A percentile compares a stretch with the other conserved stretches of the same genome.
phyloP scores from a whole-genome alignment of 1,284 basidiomycete species.

The Cryptococcus sp. region DNA sequence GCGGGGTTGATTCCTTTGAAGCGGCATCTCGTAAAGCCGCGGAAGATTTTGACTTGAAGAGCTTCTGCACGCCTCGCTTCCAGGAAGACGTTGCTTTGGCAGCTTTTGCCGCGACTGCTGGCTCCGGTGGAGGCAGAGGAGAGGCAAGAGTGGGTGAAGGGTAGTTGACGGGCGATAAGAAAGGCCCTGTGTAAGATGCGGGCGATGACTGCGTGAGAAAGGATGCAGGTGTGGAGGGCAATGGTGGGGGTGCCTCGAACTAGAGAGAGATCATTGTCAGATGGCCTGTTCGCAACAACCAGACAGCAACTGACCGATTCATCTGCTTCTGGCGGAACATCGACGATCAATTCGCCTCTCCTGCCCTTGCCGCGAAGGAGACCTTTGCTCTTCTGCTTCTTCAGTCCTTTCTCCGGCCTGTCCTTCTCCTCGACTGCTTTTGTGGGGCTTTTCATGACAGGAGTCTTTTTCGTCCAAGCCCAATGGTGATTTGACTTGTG shows the following conservation, averaged over 20 bases:
- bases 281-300: too few species aligned
- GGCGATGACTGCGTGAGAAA: conserved; percentile 26
- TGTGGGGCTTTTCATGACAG: conserved; percentile 2
- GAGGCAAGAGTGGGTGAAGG: conserved; percentile 16
- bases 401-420: conserved; percentile 17
- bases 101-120: background rate
- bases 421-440: background rate
- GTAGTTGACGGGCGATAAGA: conserved; percentile 19
- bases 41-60: conserved; percentile 47
- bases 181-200: conserved; percentile 14
- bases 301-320: too few species aligned
- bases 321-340: conserved; percentile 18
- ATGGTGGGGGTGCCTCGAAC: conserved; percentile 29
- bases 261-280: conserved; percentile 5
- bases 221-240: conserved; percentile 31
- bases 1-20: conserved; percentile 15
- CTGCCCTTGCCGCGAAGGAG: conserved; percentile 31
- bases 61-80: conserved; percentile 45
- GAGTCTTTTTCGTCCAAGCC: conserved; percentile 6
- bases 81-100: conserved; percentile 31
- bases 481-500: conserved; percentile 20
- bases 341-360: conserved; percentile 32
- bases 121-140: conserved; percentile 2
- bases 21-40: conserved; percentile 32
- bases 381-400: conserved; percentile 33